Percentiles rank a stretch among this genome's conserved stretches.
Conservation (phyloP, 1,139 yeast genomes). For the Groenewaldozyma auringiensis region DNA sequence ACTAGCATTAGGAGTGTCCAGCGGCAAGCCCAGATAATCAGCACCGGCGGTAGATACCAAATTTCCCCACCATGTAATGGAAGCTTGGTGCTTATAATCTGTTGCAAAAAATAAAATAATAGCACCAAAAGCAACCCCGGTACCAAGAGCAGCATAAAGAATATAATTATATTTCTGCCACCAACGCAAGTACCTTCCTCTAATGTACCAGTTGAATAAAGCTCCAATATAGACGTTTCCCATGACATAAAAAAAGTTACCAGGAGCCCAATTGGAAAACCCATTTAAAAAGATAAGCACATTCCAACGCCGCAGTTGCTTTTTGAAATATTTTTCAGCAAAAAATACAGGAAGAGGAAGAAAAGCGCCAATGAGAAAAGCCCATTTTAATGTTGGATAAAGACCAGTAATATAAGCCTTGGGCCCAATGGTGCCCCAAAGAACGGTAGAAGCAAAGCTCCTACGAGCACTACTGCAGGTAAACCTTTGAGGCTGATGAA, state of each 20-base stretch:
- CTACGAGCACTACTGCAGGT: conserved; percentile 32
- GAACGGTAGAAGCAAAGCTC: conserved; percentile 32
- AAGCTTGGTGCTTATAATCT: conserved; percentile 35
- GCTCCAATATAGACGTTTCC: conserved; percentile 46
- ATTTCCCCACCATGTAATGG: conserved; percentile 53
- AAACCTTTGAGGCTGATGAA: conserved; percentile 31
- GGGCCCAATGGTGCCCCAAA: conserved; percentile 43
- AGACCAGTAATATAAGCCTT: conserved; percentile 40
- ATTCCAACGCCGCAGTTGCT: conserved; percentile 26
- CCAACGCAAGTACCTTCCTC: conserved; percentile 41
- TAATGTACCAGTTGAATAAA: conserved; percentile 45
- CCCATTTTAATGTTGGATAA: conserved; percentile 33
- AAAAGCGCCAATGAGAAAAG: conserved; percentile 37
- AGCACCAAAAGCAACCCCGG: conserved; percentile 45
- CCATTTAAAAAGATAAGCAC: conserved; percentile 44
- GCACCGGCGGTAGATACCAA: conserved; percentile 35
- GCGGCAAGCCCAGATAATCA: conserved; percentile 29
- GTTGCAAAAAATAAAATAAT: conserved; percentile 44
- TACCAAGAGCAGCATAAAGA: conserved; percentile 44
- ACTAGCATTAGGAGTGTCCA: conserved; percentile 15
- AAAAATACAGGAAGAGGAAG: conserved; percentile 34
- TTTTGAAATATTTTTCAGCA: conserved; percentile 23
- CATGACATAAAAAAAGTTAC: conserved; percentile 43
- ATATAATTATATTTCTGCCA: conserved; percentile 45
- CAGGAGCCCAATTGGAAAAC: conserved; percentile 39